Base-by-base conservation (phyloP, 192 early-diverging fungal species). In the Polychytrium aggregatum region DNA sequence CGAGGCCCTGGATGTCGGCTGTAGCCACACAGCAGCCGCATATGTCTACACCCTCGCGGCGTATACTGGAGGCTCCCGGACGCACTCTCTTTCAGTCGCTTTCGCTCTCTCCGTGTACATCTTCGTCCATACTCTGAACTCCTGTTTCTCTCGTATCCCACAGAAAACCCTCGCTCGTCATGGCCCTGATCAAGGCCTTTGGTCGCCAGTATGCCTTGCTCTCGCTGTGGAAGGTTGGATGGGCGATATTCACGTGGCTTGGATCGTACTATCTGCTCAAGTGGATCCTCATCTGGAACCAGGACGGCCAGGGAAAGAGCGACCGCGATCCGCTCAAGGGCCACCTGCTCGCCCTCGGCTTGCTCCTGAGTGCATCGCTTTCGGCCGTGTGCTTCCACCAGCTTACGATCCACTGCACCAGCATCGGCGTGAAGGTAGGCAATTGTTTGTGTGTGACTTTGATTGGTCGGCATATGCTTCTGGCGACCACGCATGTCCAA, bases 221-320 rank as follows among this genome's bases (percentile, higher is more conserved):
- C 0, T 76, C 71, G 5, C 50, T 83, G 28, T 84, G 78, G 66
- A 82, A 82, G 45, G 13, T 79, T 1, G 47, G 77, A 8, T 85
- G 79, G 76, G 70, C 63, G 25, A 36, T 59, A 11, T 84, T 84
- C 35, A 78, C 64, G 2, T 83, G 79, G 54, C 39, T 82, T 10
- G 71, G 81, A 11, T 36, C 64, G 2, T 85, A 71, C 50, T 71
- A 55, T 43, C 51, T 82, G 18, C 57, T 83, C 14, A 69, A 64
- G 36, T 58, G 44, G 20, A 44, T n/a, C n/a, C n/a, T 79, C 3
- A 56, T 84, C 9, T 28, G 18, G 16, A 69, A 53, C 52, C 53
- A 59, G 5, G 68, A 76, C 46, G 30, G 33, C 0, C 39, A 48
- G 17, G 45, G 55, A 21, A 21, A 25, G 3, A 51, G 51, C 2